Evolutionary conservation across 2,329 filamentous ascomycete genomes (phyloP), one percentile per base, ranked within the genome.

Genomic region (Colletotrichum tropicicola): DNA sequence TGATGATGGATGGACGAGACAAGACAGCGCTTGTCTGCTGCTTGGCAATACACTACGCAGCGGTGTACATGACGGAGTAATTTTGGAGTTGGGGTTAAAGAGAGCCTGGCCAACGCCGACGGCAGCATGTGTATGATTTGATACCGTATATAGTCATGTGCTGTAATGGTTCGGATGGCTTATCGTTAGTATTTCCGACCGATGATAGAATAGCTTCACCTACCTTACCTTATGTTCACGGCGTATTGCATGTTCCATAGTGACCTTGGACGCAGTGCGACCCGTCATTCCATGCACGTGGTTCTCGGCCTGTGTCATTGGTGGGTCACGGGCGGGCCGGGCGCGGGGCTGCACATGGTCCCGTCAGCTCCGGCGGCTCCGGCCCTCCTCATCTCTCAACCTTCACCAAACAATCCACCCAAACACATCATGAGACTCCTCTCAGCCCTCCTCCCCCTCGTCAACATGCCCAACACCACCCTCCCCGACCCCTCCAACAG

Each of bases 381-480:
- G 39, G 52, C 15, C n/a, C n/a, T n/a, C n/a, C n/a, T n/a, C n/a
- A n/a, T n/a, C n/a, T n/a, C 30, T 10, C 5, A 15, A 9, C 30
- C 4, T 43, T 43, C 17, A 19, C 5, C 8, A n/a, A 19, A 21
- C 39, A 21, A 21, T 9, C 39, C 39, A 43, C 7, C 19, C n/a
- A 6, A 23, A 1, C 15, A 19, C n/a, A 10, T 10, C n/a, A 43
- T 43, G 39, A 13, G 19, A 17, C 17, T 35, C 32, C 32, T 35
- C 10, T 15, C 32, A 12, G 10, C 32, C 12, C 17, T 41, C 17
- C 6, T 41, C 2, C n/a, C 15, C 2, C 7, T 41, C 17, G 15
- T 41, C 13, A 21, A 8, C 6, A 41, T n/a, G 10, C 68, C 73
- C 3, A 80, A 80, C 49, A 75, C 79, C 10, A 79, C 78, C 4